phyloP scores from a whole-genome alignment of 306 rosid genomes.

The Vicia villosa region DNA sequence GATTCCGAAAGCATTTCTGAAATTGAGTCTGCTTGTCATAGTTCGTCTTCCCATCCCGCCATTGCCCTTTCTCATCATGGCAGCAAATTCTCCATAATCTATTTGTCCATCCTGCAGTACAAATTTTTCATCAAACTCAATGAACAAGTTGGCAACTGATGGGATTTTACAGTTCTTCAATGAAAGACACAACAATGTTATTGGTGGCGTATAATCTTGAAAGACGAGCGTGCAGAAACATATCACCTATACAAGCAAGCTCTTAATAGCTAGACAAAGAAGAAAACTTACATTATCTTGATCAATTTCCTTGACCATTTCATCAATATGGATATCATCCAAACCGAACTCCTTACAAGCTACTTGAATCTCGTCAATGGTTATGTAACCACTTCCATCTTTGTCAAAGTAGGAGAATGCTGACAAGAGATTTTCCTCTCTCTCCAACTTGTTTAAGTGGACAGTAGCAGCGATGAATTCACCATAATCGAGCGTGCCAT shows the following conservation, averaged over 20 bases:
- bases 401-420: constrained; percentile 64
- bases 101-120: constrained; percentile 61
- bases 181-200: background rate
- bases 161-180: background rate
- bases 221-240: constrained; percentile 12
- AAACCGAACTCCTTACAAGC: constrained; percentile 66
- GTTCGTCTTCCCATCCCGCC: constrained; percentile 63
- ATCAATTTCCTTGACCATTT: constrained; percentile 60
- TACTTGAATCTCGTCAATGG: constrained; percentile 61
- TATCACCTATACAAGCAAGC: background rate
- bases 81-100: constrained; percentile 60
- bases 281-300: constrained; percentile 52
- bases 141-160: constrained; percentile 23
- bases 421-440: constrained; percentile 57
- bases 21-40: constrained; percentile 54
- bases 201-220: constrained; percentile 4
- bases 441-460: constrained; percentile 65
- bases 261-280: background rate
- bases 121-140: constrained; percentile 31
- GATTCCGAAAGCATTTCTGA: constrained; percentile 47
- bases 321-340: constrained; percentile 55
- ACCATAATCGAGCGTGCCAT: constrained; percentile 58
- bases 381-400: constrained; percentile 64
- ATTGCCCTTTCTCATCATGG: constrained; percentile 66
- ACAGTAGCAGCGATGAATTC: constrained; percentile 66